phyloP scores from a whole-genome alignment of 345 rosid genomes.

The Gossypium herbaceum region DNA sequence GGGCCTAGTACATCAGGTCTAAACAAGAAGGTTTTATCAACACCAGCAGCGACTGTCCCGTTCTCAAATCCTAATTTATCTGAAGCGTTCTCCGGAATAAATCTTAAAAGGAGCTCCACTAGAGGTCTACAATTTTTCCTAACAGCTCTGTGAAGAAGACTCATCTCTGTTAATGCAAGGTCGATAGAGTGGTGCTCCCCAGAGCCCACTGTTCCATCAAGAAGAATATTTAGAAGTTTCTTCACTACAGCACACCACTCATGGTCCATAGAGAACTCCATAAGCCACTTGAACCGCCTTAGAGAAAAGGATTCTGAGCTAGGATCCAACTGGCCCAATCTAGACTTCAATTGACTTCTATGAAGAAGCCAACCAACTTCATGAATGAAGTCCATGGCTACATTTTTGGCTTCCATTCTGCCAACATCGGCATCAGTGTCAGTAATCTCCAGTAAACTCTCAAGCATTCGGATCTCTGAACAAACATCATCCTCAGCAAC shows the following conservation, averaged over 20 bases:
- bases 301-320: slow-evolving; percentile 55
- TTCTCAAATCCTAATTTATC: slow-evolving; percentile 25
- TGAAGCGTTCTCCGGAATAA: slow-evolving; percentile 37
- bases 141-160: slow-evolving; percentile 89
- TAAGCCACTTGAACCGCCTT: slow-evolving; percentile 76
- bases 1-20: slow-evolving; percentile 83
- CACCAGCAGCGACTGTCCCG: slow-evolving; percentile 20
- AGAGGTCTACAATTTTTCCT: slow-evolving; percentile 80
- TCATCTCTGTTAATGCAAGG: slow-evolving; percentile 58
- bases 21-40: slow-evolving; percentile 41
- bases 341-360: slow-evolving; percentile 56
- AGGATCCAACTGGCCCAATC: slow-evolving; percentile 59
- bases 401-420: slow-evolving; percentile 45
- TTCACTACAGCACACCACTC: slow-evolving; percentile 95
- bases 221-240: slow-evolving; percentile 67
- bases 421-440: slow-evolving; percentile 44
- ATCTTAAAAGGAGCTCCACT: slow-evolving; percentile 78
- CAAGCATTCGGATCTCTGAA: slow-evolving; percentile 80
- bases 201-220: slow-evolving; percentile 57
- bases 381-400: slow-evolving; percentile 86
- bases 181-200: slow-evolving; percentile 53
- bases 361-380: slow-evolving; percentile 98
- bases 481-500: slow-evolving; percentile 83
- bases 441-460: slow-evolving; percentile 51
- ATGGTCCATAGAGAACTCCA: slow-evolving; percentile 89